Base-by-base conservation (phyloP, 192 early-diverging fungal genomes). In the Podila clonocystis region DNA sequence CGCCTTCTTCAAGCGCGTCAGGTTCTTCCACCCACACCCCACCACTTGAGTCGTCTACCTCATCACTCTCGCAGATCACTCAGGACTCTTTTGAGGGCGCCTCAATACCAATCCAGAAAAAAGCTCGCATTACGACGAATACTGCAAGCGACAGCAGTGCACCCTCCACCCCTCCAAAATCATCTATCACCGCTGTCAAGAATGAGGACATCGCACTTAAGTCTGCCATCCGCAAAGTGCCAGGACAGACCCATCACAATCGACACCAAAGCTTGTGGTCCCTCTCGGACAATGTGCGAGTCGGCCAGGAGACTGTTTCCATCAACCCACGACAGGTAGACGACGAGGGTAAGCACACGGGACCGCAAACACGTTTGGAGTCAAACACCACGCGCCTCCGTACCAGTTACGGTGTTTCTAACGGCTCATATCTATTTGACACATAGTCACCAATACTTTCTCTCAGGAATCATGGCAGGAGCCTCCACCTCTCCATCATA, bases 241-340 rank as follows among this genome's bases (percentile, higher is more conserved):
- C 77, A 59, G 38, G 58, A 13, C 68, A 76, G 8, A 36, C 48
- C 8, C 64, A 57, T 19, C 70, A 64, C 17, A 30, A 50, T 7
- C 13, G 62, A 24, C 70, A 61, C 2, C 60, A 68, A 41, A 65
- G 41, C 38, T 62, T 80, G 0, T 80, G 77, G 77, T 41, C 70
- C 12, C 33, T 80, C 8, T 60, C 59, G 1, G 31, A 52, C 52
- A 73, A 64, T 65, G 62, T 68, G 5, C 73, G 52, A 26, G 26
- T 80, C 11, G 70, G 72, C 15, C 77, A 68, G 15, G 77, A 80
- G n/a, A 52, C 77, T 0, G 50, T 61, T 2, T 34, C 62, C 8
- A n/a, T 61, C 41, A 80, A 80, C 57, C 55, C 71, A 19, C 65
- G 77, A 20, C 77, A 80, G 24, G 77, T 80, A 5, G 77, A 80